Evolutionary conservation across 495 filamentous ascomycete genomes (phyloP), one percentile per base, ranked within the genome.

Genomic region (Pseudomonodictys pantanalensis): DNA sequence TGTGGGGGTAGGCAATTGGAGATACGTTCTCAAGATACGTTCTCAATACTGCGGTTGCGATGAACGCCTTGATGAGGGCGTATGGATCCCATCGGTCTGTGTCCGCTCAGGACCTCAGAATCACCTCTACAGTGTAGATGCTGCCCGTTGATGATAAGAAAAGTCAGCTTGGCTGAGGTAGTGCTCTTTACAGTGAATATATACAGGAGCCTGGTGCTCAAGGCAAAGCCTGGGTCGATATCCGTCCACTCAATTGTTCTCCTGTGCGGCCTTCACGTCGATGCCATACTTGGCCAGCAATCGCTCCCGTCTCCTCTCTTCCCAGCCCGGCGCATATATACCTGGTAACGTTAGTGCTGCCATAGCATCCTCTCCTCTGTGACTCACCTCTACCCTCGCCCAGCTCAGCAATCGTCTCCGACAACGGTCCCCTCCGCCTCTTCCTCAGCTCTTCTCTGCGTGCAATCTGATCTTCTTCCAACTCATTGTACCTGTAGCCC

Each of bases 341-440:
- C 89, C 92, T 48, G 42, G 8, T 18, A n/a, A 1, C 33, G 28
- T 23, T 47, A 55, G 52, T 29, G 20, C n/a, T n/a, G n/a, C n/a
- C n/a, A n/a, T n/a, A n/a, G n/a, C n/a, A n/a, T n/a, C n/a, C n/a
- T n/a, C n/a, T n/a, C n/a, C n/a, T n/a, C n/a, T n/a, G n/a, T n/a
- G n/a, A n/a, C 80, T 65, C 79, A 93, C 91, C 89, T 83, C 92
- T 81, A 59, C 91, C 90, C 78, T 99, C 95, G 25, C 95, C 95
- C 52, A 97, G 56, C 56, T 92, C 80, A 9, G 82, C 78, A 53
- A 97, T 75, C 8, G 89, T 96, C 75, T 97, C 84, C 71, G 92
- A 85, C 23, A 91, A 79, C 20, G 91, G 87, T 58, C 84, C 80
- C 71, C 91, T 80, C 67, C 85, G 82, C 64, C 83, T 86, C 77